A percentile compares a stretch with the other conserved stretches of the same genome.
Evolutionary conservation across 352 stramenopile genomes (phyloP).

Genomic region (Globisporangium spiculum): DNA sequence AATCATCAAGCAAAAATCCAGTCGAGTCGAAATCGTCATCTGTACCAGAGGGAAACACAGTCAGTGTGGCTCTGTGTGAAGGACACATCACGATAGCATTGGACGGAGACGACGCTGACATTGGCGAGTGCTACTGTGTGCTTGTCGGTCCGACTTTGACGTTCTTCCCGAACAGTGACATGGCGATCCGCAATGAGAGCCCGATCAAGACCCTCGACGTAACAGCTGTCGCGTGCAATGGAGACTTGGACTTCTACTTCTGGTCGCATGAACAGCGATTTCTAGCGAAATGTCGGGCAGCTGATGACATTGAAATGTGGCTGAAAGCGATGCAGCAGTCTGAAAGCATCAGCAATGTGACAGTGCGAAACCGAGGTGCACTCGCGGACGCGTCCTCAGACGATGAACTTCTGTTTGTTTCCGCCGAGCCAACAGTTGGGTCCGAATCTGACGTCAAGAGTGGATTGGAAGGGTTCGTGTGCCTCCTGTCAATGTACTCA

Average conservation of each 20-base stretch:
- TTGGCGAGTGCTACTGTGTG: slow-evolving; percentile 47
- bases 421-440: not conserved
- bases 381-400: slow-evolving; percentile 11
- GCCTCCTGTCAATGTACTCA: slow-evolving; percentile 74
- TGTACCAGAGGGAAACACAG: slow-evolving; percentile 8
- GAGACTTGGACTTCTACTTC: slow-evolving; percentile 43
- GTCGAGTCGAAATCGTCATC: not conserved
- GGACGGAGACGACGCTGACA: slow-evolving; percentile 35
- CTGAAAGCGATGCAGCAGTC: slow-evolving; percentile 54
- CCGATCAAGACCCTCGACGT: slow-evolving; percentile 41
- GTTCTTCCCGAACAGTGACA: slow-evolving; percentile 45
- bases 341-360: slow-evolving; percentile 32
- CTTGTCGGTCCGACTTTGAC: slow-evolving; percentile 57
- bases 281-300: slow-evolving; percentile 24
- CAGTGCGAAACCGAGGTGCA: slow-evolving; percentile 24
- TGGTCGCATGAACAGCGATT: slow-evolving; percentile 42
- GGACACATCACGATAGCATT: slow-evolving; percentile 40
- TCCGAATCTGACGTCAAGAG: slow-evolving; percentile 7
- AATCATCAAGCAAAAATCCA: not conserved
- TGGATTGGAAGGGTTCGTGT: slow-evolving; percentile 49
- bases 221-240: slow-evolving; percentile 31
- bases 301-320: slow-evolving; percentile 52
- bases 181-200: slow-evolving; percentile 31
- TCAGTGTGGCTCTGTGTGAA: slow-evolving; percentile 58
- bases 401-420: slow-evolving; percentile 36